Base-by-base conservation (phyloP, 2,329 filamentous ascomycete species). In the Cytospora chrysosperma region DNA sequence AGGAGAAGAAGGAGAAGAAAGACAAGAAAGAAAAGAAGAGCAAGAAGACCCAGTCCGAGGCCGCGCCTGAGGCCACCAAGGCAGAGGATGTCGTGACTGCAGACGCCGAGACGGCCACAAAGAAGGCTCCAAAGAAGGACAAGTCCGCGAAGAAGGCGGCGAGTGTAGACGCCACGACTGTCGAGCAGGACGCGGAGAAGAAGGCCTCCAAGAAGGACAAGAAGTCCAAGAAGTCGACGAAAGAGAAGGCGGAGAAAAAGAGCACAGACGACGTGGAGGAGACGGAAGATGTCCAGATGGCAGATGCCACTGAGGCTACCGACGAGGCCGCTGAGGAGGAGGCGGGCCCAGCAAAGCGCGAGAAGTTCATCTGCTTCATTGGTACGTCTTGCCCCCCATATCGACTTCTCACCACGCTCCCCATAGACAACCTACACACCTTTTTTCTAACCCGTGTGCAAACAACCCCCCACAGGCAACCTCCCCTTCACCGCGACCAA, bases 401-500 rank as follows among this genome's bases (percentile, higher is more conserved):
- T 15, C 24, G 17, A n/a, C 47, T 19, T 60, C 73, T 72, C 40
- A 13, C 21, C 24, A 26, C 32, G 13, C 8, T n/a, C 15, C 24
- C 19, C 17, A n/a, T 4, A 8, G 4, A 34, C 26, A 30, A 21
- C 12, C 63, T 59, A 68, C 71, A 70, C 77, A 75, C 65, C 70
- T 72, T 69, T 4, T 17, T 17, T 17, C 37, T 34, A 34, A 73
- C 73, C 28, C 9, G 28, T 5, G 28, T 30, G 37, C 68, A 24
- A 67, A 70, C 69, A 71, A 34, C 12, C 12, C 30, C 2, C n/a
- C 68, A 65, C 69, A 85, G 92, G 94, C 74, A 97, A 97, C 78
- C 88, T 98, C 7, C 94, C 94, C 56, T 97, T 87, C 84, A 88
- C 83, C 66, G 91, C 92, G 49, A 97, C 89, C 4, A 82, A 83